Conservation (phyloP, 2,329 filamentous ascomycete species). For the Fusarium sp. region DNA sequence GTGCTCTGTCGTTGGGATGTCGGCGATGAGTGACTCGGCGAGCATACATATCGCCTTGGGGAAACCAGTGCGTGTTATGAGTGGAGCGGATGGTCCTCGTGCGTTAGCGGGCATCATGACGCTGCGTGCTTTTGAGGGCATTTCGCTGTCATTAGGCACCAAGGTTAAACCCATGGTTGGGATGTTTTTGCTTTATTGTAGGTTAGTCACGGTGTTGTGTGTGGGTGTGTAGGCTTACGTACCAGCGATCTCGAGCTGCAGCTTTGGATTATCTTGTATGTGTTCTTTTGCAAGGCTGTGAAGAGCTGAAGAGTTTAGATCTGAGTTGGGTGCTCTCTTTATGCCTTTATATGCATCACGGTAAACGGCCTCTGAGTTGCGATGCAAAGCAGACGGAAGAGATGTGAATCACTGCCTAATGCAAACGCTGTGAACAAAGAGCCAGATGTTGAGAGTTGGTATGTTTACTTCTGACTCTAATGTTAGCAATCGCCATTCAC, state of each 20-base stretch:
- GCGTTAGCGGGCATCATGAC: background rate
- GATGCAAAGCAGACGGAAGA: background rate
- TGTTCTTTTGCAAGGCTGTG: background rate
- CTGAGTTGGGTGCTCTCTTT: background rate
- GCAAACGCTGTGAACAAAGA: background rate
- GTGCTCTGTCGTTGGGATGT: slow-evolving; percentile 26
- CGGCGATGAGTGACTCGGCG: slow-evolving; percentile 23
- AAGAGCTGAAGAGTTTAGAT: background rate
- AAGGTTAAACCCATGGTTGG: background rate
- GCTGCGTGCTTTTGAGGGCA: slow-evolving; percentile 1
- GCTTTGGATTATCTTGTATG: background rate
- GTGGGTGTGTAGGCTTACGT: background rate
- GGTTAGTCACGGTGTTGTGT: background rate
- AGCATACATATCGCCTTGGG: slow-evolving; percentile 12
- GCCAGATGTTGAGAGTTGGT: no score
- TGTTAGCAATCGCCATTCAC: no score
- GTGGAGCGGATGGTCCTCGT: background rate
- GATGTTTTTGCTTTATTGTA: background rate
- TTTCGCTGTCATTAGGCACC: background rate
- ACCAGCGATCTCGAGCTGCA: background rate
- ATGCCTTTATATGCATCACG: background rate
- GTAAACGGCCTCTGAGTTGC: background rate
- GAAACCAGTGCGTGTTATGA: background rate
- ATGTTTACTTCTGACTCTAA: no score
- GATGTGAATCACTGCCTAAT: slow-evolving; percentile 2